Evolutionary conservation across 1,139 yeast species (phyloP).

Genomic region (Debaryomyces fabryi): DNA sequence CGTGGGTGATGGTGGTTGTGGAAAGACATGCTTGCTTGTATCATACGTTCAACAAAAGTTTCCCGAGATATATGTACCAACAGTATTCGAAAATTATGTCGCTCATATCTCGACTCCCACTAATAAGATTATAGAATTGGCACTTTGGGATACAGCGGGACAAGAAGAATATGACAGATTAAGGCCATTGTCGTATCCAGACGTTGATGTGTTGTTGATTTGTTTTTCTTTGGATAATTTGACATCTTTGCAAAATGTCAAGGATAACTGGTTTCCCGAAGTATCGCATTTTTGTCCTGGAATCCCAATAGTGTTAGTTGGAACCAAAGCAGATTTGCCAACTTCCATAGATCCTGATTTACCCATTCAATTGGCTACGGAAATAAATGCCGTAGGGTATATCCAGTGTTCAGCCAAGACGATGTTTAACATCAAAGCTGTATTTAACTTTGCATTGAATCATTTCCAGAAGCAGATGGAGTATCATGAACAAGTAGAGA

Average conservation of each 20-base stretch:
- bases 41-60: constrained; percentile 80
- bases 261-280: constrained; percentile 87
- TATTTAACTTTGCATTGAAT: constrained; percentile 60
- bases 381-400: constrained; percentile 76
- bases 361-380: constrained; percentile 59
- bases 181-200: constrained; percentile 83
- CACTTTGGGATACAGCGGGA: constrained; percentile 93
- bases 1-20: constrained; percentile 96
- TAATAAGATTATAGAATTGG: constrained; percentile 61
- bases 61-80: constrained; percentile 83
- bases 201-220: constrained; percentile 70
- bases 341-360: constrained; percentile 48
- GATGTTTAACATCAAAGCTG: constrained; percentile 64
- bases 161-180: constrained; percentile 89
- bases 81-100: constrained; percentile 84
- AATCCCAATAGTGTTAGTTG: constrained; percentile 74
- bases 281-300: constrained; percentile 81
- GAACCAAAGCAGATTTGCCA: constrained; percentile 72
- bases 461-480: constrained; percentile 40
- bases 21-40: constrained; percentile 83
- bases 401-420: constrained; percentile 78
- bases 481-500: constrained; percentile 42
- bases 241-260: constrained; percentile 69
- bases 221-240: constrained; percentile 74
- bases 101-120: constrained; percentile 61